Evolutionary conservation across 805 yeast species (phyloP).

Genomic region (Komagataella pastoris): DNA sequence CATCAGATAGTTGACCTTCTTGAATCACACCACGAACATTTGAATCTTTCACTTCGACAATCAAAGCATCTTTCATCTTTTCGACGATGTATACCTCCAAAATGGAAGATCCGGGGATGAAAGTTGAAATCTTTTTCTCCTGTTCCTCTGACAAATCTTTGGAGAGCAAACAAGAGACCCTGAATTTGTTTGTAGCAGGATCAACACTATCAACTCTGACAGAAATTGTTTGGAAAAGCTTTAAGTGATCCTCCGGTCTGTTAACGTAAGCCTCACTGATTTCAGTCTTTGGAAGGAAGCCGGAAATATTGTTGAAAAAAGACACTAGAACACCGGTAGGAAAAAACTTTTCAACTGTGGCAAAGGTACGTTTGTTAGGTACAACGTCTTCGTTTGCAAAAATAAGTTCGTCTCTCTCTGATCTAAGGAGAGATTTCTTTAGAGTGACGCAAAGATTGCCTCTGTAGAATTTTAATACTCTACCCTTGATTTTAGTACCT

Average conservation of each 20-base stretch:
- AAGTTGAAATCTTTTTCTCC: conserved; percentile 25
- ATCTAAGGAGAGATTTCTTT: conserved; percentile 70
- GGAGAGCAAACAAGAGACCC: conserved; percentile 66
- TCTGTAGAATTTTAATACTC: conserved; percentile 40
- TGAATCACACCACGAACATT: conserved; percentile 58
- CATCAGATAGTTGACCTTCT: conserved; percentile 69
- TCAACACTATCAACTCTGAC: conserved; percentile 55
- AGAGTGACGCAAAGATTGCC: conserved; percentile 49
- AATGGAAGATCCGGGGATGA: conserved; percentile 51
- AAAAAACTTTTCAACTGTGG: conserved; percentile 58
- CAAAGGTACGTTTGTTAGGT: conserved; percentile 44
- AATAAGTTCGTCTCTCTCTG: conserved; percentile 41
- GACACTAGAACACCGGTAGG: conserved; percentile 74
- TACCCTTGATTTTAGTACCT: conserved; percentile 69
- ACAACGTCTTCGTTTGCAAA: conserved; percentile 23
- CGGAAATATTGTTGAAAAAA: conserved; percentile 69
- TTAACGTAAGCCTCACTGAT: conserved; percentile 80
- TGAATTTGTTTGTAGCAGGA: conserved; percentile 35
- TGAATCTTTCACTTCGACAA: conserved; percentile 43
- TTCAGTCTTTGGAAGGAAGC: conserved; percentile 76
- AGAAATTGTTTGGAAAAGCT: conserved; percentile 70
- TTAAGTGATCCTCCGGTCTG: conserved; percentile 65
- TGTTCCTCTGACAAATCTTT: conserved; percentile 35
- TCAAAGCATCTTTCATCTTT: conserved; percentile 59
- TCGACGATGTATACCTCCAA: conserved; percentile 52